Conservation (phyloP, 192 early-diverging fungal genomes). For the Linderina pennispora region DNA sequence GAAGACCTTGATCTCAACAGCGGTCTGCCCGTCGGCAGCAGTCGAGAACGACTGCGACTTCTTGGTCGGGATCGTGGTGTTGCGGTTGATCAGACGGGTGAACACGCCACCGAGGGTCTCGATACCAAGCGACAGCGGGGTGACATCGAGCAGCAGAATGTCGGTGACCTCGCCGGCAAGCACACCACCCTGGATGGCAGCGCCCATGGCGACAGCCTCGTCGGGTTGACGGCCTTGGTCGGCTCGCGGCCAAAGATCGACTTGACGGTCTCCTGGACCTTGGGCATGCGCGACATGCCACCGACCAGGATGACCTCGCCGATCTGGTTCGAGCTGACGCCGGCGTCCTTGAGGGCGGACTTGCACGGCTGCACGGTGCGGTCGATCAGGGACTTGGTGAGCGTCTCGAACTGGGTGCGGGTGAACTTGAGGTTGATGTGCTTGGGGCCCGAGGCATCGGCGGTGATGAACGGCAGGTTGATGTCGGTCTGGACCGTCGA, state of each 20-base stretch:
- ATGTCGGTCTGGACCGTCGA: slow-evolving; percentile 93
- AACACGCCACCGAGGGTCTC: slow-evolving; percentile 98
- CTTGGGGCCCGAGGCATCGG: slow-evolving; percentile 80
- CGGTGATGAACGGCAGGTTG: slow-evolving; percentile 93
- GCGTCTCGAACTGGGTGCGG: slow-evolving; percentile 81
- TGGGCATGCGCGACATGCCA: slow-evolving; percentile 97
- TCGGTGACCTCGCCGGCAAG: slow-evolving; percentile 94
- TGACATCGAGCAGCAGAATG: slow-evolving; percentile 94
- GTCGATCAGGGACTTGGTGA: slow-evolving; percentile 76
- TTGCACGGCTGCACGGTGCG: slow-evolving; percentile 92
- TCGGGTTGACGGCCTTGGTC: slow-evolving; percentile 94
- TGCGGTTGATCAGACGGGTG: slow-evolving; percentile 92
- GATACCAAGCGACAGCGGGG: slow-evolving; percentile 96
- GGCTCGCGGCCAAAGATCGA: slow-evolving; percentile 85
- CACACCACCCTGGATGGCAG: slow-evolving; percentile 97
- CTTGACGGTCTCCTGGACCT: slow-evolving; percentile 92
- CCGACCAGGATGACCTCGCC: slow-evolving; percentile 96
- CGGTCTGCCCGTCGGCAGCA: slow-evolving; percentile 95
- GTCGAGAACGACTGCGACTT: slow-evolving; percentile 99
- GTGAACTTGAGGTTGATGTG: slow-evolving; percentile 95
- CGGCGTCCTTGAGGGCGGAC: slow-evolving; percentile 95
- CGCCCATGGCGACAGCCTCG: slow-evolving; percentile 97
- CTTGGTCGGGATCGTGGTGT: slow-evolving; percentile 99
- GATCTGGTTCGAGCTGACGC: slow-evolving; percentile 71
- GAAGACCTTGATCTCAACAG: slow-evolving; percentile 96